Evolutionary conservation across 2,329 filamentous ascomycete genomes (phyloP), one percentile per base, ranked within the genome.

Genomic region (Talaromyces albobiverticillius): DNA sequence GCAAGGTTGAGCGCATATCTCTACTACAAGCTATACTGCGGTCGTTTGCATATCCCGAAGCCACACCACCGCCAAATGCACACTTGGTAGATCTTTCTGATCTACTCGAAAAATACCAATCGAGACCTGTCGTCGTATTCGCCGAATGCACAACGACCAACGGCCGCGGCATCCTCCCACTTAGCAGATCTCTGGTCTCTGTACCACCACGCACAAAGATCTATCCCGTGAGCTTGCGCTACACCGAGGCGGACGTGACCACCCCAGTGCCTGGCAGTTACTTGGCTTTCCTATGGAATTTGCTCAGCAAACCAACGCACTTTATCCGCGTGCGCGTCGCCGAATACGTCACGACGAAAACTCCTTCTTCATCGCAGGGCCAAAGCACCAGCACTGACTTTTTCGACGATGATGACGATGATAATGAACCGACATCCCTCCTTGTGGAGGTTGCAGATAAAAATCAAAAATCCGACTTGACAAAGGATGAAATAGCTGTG

Each of bases 71-170:
- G 0, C 66, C 69, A 1, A 69, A 69, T 3, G 71, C 77, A 8
- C 76, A 72, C 25, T 74, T 90, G 31, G 82, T 85, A 23, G 82
- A 85, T 57, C 67, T 92, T 42, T 75, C 78, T 20, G 77, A 81
- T 1, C 79, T 97, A 4, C 68, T 91, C 10, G 73, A 78, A 29
- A 77, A 81, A 55, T 82, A 95, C 67, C 90, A 90, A 0, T 79
- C 82, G 54, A 85, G 90, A 43, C 83, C 90, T 56, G 82, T 97
- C 58, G 90, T 87, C 58, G 84, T 96, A 1, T 96, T 97, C 69
- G 93, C 94, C 11, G 94, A 99, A 74, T 93, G 88, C 72, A 94
- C 88, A 4, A 95, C 94, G 1, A 96, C 90, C 42, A 99, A 99
- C 67, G 93, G 93, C 58, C 87, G 89, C 61, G 94, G 88, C 4